phyloP scores from a whole-genome alignment of 148 eudicot species.

The Cornus florida region DNA sequence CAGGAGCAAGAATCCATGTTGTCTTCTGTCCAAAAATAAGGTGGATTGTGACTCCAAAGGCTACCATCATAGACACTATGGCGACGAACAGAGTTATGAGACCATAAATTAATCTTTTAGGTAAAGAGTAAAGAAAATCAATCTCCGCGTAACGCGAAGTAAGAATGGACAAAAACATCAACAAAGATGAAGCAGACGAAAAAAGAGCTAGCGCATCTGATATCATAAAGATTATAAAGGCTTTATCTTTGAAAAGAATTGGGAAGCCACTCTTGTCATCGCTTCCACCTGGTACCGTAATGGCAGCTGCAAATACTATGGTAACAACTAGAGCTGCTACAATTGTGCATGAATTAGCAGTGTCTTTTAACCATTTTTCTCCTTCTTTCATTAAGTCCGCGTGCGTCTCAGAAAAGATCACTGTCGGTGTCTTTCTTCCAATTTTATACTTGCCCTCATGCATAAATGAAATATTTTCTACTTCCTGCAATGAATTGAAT shows the following conservation, averaged over 20 bases:
- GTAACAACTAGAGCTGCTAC: background rate
- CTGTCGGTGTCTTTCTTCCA: too few relatives aligned
- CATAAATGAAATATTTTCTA: too few relatives aligned
- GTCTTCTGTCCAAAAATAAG: too few relatives aligned
- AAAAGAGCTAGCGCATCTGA: background rate
- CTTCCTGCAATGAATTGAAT: too few relatives aligned
- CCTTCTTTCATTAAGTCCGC: background rate
- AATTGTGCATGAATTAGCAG: background rate
- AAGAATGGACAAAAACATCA: background rate
- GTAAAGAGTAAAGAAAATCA: background rate
- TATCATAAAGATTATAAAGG: background rate
- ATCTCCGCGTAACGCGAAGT: background rate
- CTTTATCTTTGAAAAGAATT: background rate
- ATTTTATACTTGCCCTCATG: too few relatives aligned
- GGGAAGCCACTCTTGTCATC: background rate
- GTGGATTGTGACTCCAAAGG: too few relatives aligned
- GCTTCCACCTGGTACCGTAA: constrained; percentile 7
- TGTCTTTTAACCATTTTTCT: background rate
- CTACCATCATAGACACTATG: constrained; percentile 1
- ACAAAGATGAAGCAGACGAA: too few relatives aligned
- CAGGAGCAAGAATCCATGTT: too few relatives aligned
- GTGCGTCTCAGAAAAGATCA: too few relatives aligned
- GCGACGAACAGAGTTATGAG: constrained; percentile 3
- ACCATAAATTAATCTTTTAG: background rate
- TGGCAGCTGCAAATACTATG: background rate